phyloP scores from a whole-genome alignment of 768 basidiomycete genomes.

The Sarcodon sp. region DNA sequence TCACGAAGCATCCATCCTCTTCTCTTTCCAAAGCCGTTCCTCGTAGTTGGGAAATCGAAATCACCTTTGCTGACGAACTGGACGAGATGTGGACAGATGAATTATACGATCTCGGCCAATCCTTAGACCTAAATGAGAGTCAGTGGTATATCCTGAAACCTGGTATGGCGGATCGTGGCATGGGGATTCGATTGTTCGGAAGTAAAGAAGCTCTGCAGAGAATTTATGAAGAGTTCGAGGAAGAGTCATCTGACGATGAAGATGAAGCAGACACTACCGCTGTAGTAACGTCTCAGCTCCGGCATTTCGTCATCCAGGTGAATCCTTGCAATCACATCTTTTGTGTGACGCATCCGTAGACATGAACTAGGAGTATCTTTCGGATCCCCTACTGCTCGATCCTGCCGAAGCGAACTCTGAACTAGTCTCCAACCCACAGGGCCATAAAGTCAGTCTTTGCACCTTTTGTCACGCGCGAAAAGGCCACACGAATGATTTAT shows the following conservation, averaged over 20 bases:
- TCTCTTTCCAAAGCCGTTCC: slow-evolving; percentile 46
- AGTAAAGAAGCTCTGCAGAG: slow-evolving; percentile 53
- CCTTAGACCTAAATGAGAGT: slow-evolving; percentile 26
- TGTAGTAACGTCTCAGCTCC: slow-evolving; percentile 74
- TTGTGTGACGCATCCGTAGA: slow-evolving; percentile 1
- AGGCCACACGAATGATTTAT: slow-evolving; percentile 1
- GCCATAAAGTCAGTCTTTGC: slow-evolving; percentile 42
- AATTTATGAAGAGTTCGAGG: slow-evolving; percentile 79
- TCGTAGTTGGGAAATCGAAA: slow-evolving; percentile 70
- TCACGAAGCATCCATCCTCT: slow-evolving; percentile 56
- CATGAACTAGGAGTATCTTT: slow-evolving; percentile 66
- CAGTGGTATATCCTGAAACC: slow-evolving; percentile 96
- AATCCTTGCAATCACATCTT: slow-evolving; percentile 3
- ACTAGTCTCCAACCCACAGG: slow-evolving; percentile 19
- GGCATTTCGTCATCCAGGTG: slow-evolving; percentile 96
- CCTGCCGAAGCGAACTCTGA: slow-evolving; percentile 32
- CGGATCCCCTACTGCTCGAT: slow-evolving; percentile 67
- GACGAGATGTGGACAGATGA: slow-evolving; percentile 92
- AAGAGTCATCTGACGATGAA: slow-evolving; percentile 34
- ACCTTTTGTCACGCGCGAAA: slow-evolving; percentile 1
- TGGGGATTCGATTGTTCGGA: slow-evolving; percentile 87
- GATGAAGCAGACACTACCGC: slow-evolving; percentile 31
- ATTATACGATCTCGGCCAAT: slow-evolving; percentile 69
- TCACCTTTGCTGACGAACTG: slow-evolving; percentile 87
- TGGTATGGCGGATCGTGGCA: slow-evolving; percentile 92